phyloP scores from a whole-genome alignment of 176 grass and related monocot genomes.

The Pharus latifolius region DNA sequence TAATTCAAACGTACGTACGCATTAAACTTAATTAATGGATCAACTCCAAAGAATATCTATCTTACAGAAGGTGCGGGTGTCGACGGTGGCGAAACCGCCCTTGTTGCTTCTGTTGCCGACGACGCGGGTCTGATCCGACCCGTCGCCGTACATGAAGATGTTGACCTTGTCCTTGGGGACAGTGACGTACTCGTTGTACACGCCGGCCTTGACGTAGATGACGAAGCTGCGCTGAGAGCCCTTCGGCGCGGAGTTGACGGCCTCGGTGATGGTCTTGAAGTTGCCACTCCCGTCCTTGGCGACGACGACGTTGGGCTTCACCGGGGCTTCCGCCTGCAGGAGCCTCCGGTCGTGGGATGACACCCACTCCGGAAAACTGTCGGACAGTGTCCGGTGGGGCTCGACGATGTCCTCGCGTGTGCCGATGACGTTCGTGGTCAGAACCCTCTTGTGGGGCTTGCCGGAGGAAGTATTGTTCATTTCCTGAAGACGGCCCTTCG shows the following conservation, averaged over 20 bases:
- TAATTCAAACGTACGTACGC: neutral
- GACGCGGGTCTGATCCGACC: slow-evolving; percentile 32
- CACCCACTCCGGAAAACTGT: slow-evolving; percentile 43
- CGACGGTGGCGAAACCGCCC: slow-evolving; percentile 39
- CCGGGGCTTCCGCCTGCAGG: neutral
- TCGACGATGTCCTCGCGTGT: slow-evolving; percentile 29
- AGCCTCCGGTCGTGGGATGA: slow-evolving; percentile 46
- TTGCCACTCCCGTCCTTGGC: slow-evolving; percentile 76
- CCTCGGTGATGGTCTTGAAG: slow-evolving; percentile 79
- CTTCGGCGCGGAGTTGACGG: slow-evolving; percentile 47
- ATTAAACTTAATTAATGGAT: too few relatives aligned
- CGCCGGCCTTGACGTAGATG: slow-evolving; percentile 91
- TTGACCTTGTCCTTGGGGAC: slow-evolving; percentile 36
- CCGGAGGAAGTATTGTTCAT: neutral
- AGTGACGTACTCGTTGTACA: slow-evolving; percentile 68
- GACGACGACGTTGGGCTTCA: slow-evolving; percentile 65
- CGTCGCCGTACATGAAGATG: slow-evolving; percentile 90
- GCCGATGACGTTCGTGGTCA: slow-evolving; percentile 8
- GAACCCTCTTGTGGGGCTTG: slow-evolving; percentile 5
- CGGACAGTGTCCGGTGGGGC: neutral
- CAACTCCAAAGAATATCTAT: too few relatives aligned
- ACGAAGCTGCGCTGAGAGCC: slow-evolving; percentile 27
- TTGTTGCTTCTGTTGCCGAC: slow-evolving; percentile 48
- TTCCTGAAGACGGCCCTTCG: slow-evolving; percentile 27
- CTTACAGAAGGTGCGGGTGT: slow-evolving; percentile 68